phyloP scores from a whole-genome alignment of 2,329 filamentous ascomycete genomes.

The Verticillium longisporum region DNA sequence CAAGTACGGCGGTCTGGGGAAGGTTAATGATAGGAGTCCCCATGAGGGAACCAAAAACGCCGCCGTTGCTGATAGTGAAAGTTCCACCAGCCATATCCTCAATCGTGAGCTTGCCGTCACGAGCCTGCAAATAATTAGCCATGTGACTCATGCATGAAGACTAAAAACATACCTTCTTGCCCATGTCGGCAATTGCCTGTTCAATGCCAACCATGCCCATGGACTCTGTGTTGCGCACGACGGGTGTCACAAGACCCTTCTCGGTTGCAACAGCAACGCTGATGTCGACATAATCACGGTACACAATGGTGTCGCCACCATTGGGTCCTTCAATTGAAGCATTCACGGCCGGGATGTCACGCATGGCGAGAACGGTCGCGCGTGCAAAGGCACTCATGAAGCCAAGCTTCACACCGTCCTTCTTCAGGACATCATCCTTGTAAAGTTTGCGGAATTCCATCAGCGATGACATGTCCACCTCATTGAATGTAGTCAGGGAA shows the following conservation, averaged over 20 bases:
- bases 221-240: conserved; percentile 86
- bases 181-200: conserved; percentile 77
- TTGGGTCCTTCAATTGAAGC: conserved; percentile 95
- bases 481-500: conserved; percentile 96
- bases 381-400: conserved; percentile 98
- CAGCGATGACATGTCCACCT: conserved; percentile 96
- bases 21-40: conserved; percentile 98
- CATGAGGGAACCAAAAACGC: conserved; percentile 95
- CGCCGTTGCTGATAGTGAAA: conserved; percentile 96
- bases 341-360: conserved; percentile 89
- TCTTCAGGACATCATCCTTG: conserved; percentile 94
- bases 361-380: conserved; percentile 86
- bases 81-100: conserved; percentile 99
- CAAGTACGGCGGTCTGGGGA: conserved; percentile 85
- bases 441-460: conserved; percentile 97
- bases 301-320: conserved; percentile 94
- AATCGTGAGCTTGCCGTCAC: conserved; percentile 93
- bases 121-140: conserved; percentile 51
- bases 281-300: conserved; percentile 96
- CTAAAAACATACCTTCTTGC: conserved; percentile 70
- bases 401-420: conserved; percentile 94
- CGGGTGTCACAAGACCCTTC: conserved; percentile 93
- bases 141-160: neutral
- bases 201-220: conserved; percentile 88
- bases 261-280: conserved; percentile 95